Base-by-base conservation (phyloP, 768 basidiomycete species). In the Neoboletus magnificus region DNA sequence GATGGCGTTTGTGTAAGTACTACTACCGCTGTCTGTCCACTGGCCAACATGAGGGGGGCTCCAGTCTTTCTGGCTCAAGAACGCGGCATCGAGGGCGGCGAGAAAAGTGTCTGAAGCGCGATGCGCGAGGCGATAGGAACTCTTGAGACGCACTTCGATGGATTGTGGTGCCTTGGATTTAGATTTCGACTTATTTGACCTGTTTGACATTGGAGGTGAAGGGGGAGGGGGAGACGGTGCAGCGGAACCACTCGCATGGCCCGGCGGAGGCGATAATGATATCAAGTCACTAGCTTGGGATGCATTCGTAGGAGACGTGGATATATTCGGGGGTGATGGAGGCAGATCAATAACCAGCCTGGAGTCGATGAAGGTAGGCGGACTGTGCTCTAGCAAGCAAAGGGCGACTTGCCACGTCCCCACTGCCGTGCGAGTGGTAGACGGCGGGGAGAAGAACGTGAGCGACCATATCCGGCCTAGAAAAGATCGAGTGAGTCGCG, bases 321-420 rank as follows among this genome's bases (percentile, higher is more conserved):
- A 20, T 18, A 29, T 10, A 37, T 22, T 45, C n/a, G 52, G 48
- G 32, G 50, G 51, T 12, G 58, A 56, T 5, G 58, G 63, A 22
- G 71, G 74, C 23, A 76, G 69, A 0, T 71, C 65, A 37, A 84
- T 72, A 35, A 83, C 51, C 10, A 87, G 70, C 4, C 74, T 75
- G 0, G 82, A 79, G 61, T 86, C 78, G 36, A 87, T 59, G 59
- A 74, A 81, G 5, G 84, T 82, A 3, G 85, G 80, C 0, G 83
- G 78, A 54, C 84, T 85, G 48, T 80, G 73, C 50, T 82, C 81
- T 7, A 81, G 70, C 5, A 87, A 66, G 1, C 75, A 74, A 2
- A 87, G 78, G 1, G 74, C 69, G 32, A 85, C 71, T 37, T 77
- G 74, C 83, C 70, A 71, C 41, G 40, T 16, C 2, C 67, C 69